Evolutionary conservation across 1,284 basidiomycete genomes (phyloP).

Genomic region (Rhodotorula sp.): DNA sequence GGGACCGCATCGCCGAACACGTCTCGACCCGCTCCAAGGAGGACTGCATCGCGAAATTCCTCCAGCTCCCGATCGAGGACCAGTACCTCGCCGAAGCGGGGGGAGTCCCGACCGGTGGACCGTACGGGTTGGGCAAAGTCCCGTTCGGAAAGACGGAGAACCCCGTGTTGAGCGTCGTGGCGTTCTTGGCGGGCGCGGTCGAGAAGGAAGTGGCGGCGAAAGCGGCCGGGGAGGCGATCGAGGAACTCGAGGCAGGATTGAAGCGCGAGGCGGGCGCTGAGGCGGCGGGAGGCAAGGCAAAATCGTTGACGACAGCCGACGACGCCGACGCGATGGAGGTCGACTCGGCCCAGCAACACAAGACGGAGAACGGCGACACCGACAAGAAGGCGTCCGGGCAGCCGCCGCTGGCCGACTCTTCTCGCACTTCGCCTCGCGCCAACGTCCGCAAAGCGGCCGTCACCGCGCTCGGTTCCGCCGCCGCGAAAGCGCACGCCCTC

Average conservation of each 20-base stretch:
- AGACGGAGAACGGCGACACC: background rate
- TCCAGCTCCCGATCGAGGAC: slow-evolving; percentile 96
- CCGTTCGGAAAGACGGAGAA: slow-evolving; percentile 95
- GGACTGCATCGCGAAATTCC: slow-evolving; percentile 92
- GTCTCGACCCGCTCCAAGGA: slow-evolving; percentile 87
- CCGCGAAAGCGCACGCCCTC: slow-evolving; percentile 76
- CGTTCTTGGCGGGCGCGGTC: slow-evolving; percentile 85
- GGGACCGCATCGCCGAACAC: slow-evolving; percentile 86
- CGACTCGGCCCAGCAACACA: slow-evolving; percentile 36
- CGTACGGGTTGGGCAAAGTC: slow-evolving; percentile 52
- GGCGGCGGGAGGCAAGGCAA: slow-evolving; percentile 49
- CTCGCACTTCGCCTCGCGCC: slow-evolving; percentile 47
- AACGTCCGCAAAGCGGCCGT: slow-evolving; percentile 75
- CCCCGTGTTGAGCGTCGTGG: slow-evolving; percentile 97
- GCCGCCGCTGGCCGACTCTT: slow-evolving; percentile 11
- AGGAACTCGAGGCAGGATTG: slow-evolving; percentile 60
- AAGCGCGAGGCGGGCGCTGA: slow-evolving; percentile 54
- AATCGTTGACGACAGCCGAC: slow-evolving; percentile 43
- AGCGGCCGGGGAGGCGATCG: slow-evolving; percentile 85
- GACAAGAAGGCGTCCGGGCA: background rate
- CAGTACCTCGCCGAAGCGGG: slow-evolving; percentile 63
- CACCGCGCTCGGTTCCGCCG: slow-evolving; percentile 82
- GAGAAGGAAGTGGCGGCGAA: slow-evolving; percentile 87
- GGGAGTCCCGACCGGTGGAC: slow-evolving; percentile 31
- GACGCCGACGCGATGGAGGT: slow-evolving; percentile 56